Conservation (phyloP, 2,329 filamentous ascomycete species). For the Microthyrium microscopicum region DNA sequence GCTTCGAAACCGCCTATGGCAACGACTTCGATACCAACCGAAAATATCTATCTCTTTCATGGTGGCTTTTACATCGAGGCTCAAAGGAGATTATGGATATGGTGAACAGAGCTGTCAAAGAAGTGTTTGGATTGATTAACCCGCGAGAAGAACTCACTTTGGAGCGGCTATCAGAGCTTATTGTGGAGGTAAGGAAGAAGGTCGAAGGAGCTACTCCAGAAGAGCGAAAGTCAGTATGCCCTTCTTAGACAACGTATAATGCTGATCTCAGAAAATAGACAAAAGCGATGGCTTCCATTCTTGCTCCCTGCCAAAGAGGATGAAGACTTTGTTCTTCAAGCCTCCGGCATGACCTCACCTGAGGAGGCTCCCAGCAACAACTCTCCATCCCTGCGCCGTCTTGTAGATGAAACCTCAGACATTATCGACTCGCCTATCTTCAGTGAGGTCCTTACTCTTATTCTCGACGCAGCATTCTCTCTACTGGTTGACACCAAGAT, state of each 20-base stretch:
- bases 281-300: constrained; percentile 61
- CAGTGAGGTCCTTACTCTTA: constrained; percentile 64
- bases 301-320: constrained; percentile 64
- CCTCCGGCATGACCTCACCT: constrained; percentile 55
- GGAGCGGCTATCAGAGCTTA: constrained; percentile 61
- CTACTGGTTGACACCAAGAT: constrained; percentile 71
- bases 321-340: constrained; percentile 68
- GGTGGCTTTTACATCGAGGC: constrained; percentile 89
- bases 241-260: background rate
- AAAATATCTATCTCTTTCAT: constrained; percentile 89
- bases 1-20: constrained; percentile 63
- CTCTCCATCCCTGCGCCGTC: constrained; percentile 52
- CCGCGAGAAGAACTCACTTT: constrained; percentile 78
- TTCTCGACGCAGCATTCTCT: constrained; percentile 78
- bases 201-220: constrained; percentile 60
- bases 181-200: constrained; percentile 65
- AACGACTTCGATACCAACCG: constrained; percentile 94
- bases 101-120: constrained; percentile 71
- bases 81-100: constrained; percentile 69
- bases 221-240: constrained; percentile 34
- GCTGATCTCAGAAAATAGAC: constrained; percentile 17
- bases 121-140: constrained; percentile 78
- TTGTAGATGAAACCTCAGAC: constrained; percentile 91
- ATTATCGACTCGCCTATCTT: constrained; percentile 89
- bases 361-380: constrained; percentile 20